Evolutionary conservation across 805 yeast genomes (phyloP), one percentile per base, ranked within the genome.

Genomic region (Candida manassasensis): DNA sequence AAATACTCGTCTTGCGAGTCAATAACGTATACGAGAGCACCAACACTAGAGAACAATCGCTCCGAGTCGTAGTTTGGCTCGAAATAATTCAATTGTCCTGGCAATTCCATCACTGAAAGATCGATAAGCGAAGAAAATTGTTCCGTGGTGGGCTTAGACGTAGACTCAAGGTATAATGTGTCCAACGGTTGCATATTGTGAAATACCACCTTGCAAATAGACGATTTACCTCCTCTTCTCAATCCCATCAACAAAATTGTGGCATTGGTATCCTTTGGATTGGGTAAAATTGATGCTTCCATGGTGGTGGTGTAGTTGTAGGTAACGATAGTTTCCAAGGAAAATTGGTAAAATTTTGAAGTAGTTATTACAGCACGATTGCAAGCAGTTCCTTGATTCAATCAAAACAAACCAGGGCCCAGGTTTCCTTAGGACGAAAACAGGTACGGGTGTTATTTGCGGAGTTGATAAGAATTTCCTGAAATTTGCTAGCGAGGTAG

Each of bases 131-230:
- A 85, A 32, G 80, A 74, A 53, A 88, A 84, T 50, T 77, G 84
- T 49, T 88, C 96, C 10, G 83, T 73, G 3, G 94, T 84, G 3
- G 96, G 96, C 50, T 81, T 84, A 2, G 94, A 75, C 0, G 98
- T 90, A 34, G 89, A 79, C 48, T 90, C 97, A 36, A 93, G 63
- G 51, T 90, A 90, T 30, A 90, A 59, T 0, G 97, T 89, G 51
- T 90, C 97, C 41, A 88, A 67, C 1, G 98, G 97, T 53, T 85
- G 95, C 95, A 93, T 87, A 53, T 86, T 84, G 57, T 90, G 96
- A 60, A 93, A 93, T 2, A 93, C 94, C 10, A 93, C 97, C 53
- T 90, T 88, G 51, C 96, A 81, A 21, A 93, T 93, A 3, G 97
- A 88, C 6, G 96, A 86, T 60, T 93, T 93, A 10, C 98, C 98